Conservation (phyloP, 2,329 filamentous ascomycete species). For the Dothistroma septosporum region DNA sequence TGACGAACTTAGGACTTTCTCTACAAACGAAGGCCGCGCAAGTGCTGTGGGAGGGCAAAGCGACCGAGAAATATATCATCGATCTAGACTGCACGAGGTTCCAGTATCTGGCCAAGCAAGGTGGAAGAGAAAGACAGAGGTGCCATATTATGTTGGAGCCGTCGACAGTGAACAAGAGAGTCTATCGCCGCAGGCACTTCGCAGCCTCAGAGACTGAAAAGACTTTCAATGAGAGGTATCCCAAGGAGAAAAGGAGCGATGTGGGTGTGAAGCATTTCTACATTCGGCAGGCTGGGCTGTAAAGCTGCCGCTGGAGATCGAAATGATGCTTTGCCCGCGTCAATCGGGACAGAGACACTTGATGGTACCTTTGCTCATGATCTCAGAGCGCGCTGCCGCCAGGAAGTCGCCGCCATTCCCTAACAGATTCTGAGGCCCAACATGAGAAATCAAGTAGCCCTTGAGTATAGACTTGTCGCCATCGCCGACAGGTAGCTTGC, state of each 20-base stretch:
- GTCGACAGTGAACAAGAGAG: neutral
- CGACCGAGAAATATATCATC: constrained; percentile 7
- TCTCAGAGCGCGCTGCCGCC: constrained; percentile 11
- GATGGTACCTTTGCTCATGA: neutral
- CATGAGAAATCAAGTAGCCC: constrained; percentile 55
- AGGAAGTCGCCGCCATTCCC: constrained; percentile 41
- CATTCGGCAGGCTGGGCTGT: constrained; percentile 9
- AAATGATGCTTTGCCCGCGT: neutral
- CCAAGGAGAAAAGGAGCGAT: constrained; percentile 1
- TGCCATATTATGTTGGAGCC: constrained; percentile 12
- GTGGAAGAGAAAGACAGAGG: neutral
- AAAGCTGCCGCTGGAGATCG: neutral
- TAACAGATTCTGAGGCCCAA: constrained; percentile 58
- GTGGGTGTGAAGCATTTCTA: constrained; percentile 9
- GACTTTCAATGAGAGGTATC: constrained; percentile 8
- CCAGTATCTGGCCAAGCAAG: neutral
- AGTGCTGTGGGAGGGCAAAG: neutral
- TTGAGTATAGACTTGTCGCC: constrained; percentile 46
- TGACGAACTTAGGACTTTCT: constrained; percentile 10
- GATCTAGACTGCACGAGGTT: constrained; percentile 11
- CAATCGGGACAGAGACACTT: neutral
- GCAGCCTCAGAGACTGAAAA: neutral
- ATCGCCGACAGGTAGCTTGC: constrained; percentile 47
- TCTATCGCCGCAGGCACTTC: constrained; percentile 6
- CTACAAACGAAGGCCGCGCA: constrained; percentile 1